Percentiles rank a stretch among this genome's conserved stretches.
These are phyloP conservation scores for Lagerstroemia speciosa DNA, from an alignment of 345 rosid genomes.

Conservation along the genomic window DNA sequence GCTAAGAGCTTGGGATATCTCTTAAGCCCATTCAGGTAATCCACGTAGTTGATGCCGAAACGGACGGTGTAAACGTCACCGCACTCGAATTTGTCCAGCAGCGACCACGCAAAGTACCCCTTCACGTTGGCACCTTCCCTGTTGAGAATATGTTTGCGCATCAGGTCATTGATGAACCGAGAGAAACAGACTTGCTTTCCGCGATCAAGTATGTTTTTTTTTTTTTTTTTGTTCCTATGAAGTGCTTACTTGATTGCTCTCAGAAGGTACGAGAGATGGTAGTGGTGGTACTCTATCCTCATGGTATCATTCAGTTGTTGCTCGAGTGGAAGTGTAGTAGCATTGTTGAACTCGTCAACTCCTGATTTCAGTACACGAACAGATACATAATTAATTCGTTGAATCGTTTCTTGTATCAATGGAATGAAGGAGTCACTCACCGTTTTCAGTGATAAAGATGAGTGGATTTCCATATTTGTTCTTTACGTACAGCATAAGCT, in stretches of 20 bases:
- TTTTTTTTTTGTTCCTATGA: too few species aligned
- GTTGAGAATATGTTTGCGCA: slow-evolving; percentile 3
- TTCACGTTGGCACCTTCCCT: slow-evolving; percentile 25
- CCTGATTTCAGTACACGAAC: too few species aligned
- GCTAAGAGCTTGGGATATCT: slow-evolving; percentile 26
- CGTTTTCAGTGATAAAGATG: slow-evolving; percentile 15
- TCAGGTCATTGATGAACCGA: too few species aligned
- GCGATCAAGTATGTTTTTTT: too few species aligned
- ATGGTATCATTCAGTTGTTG: slow-evolving; percentile 23
- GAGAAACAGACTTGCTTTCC: too few species aligned
- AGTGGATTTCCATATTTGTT: slow-evolving; percentile 8
- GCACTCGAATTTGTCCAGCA: slow-evolving; percentile 56
- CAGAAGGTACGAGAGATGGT: slow-evolving; percentile 23
- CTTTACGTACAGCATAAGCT: slow-evolving; percentile 10
- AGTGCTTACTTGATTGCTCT: slow-evolving; percentile 29
- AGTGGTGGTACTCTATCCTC: slow-evolving; percentile 23
- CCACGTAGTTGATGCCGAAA: slow-evolving; percentile 38
- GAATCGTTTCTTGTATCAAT: too few species aligned
- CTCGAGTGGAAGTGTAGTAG: neutral
- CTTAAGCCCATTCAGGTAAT: slow-evolving; percentile 31
- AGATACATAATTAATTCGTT: neutral
- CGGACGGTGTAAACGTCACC: slow-evolving; percentile 26
- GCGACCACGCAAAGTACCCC: slow-evolving; percentile 50
- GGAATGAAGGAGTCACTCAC: too few species aligned
- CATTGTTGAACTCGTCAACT: slow-evolving; percentile 7